Base-by-base conservation (phyloP, 345 rosid species). In the Nephelium lappaceum region DNA sequence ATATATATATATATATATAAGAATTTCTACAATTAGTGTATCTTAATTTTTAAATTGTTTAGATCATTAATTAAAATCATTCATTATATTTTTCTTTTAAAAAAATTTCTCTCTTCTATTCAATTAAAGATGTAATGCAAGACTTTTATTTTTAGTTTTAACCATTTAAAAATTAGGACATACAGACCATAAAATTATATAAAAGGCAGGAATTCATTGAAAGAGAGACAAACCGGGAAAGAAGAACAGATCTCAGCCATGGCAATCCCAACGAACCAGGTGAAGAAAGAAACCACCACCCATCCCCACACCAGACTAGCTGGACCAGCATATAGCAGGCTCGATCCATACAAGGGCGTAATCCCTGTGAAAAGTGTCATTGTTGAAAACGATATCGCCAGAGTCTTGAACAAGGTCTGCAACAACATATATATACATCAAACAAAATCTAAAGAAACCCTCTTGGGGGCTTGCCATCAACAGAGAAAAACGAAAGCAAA, bases 191-290 rank as follows among this genome's bases (percentile, higher is more conserved):
- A n/a, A n/a, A n/a, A n/a, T n/a, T n/a, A n/a, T n/a, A n/a, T n/a
- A n/a, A n/a, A n/a, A n/a, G n/a, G 12, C 1, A 79, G 25, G 1
- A 62, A 61, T 10, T 51, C 3, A 58, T 0, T 5, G 23, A 38
- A 24, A 25, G 41, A 72, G 47, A 41, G 18, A 71, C 84, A 45
- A 62, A 88, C 93, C 19, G 92, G 92, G 43, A 90, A n/a, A n/a
- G n/a, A 90, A 63, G 92, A 90, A 66, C 93, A 90, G 79, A 90
- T 88, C 85, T 90, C 92, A 57, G 92, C 89, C 92, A 90, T 88
- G 7, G 93, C 87, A 61, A 90, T 70, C 19, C 90, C 90, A 38
- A 88, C 89, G 75, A 90, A 87, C 84, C 89, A 88, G 55, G 92
- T 88, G 87, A 90, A 88, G 89, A 86, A 88, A 8, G 93, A 75